Evolutionary conservation across 2,329 filamentous ascomycete species (phyloP).

Genomic region (Alternaria infectoria): DNA sequence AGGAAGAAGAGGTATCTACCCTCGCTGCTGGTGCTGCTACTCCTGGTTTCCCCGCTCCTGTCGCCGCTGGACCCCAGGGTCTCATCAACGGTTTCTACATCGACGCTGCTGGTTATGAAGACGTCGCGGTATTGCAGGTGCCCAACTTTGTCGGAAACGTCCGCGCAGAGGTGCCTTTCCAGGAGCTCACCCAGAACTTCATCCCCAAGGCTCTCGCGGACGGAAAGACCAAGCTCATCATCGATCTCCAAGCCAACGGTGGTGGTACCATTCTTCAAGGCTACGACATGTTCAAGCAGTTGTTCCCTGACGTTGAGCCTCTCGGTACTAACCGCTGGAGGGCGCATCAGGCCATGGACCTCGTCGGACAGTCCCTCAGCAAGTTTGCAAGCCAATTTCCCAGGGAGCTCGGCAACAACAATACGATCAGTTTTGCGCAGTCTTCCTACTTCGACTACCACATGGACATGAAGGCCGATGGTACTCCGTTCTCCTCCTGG

Average conservation of each 20-base stretch:
- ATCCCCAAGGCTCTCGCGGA: slow-evolving; percentile 52
- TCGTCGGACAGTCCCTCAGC: slow-evolving; percentile 53
- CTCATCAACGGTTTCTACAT: slow-evolving; percentile 56
- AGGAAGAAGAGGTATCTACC: slow-evolving; percentile 4
- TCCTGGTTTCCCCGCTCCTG: slow-evolving; percentile 53
- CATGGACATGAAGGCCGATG: slow-evolving; percentile 56
- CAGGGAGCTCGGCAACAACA: slow-evolving; percentile 36
- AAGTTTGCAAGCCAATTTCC: slow-evolving; percentile 40
- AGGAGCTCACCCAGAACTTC: slow-evolving; percentile 50
- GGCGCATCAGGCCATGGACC: slow-evolving; percentile 54
- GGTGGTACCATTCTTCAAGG: slow-evolving; percentile 66
- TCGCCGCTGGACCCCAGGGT: slow-evolving; percentile 48
- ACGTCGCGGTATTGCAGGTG: slow-evolving; percentile 54
- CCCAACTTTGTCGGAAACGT: slow-evolving; percentile 48
- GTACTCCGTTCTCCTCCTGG: slow-evolving; percentile 57
- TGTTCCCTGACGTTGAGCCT: slow-evolving; percentile 59
- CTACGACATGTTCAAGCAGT: slow-evolving; percentile 66
- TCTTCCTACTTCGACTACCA: slow-evolving; percentile 56
- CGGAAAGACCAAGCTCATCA: slow-evolving; percentile 65
- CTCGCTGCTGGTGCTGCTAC: slow-evolving; percentile 20
- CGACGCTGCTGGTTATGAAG: slow-evolving; percentile 50
- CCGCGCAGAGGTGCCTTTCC: slow-evolving; percentile 40
- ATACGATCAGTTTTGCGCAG: slow-evolving; percentile 50
- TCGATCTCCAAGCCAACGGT: slow-evolving; percentile 65
- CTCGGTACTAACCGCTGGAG: slow-evolving; percentile 61